These are phyloP conservation scores for Phytophthora ramorum DNA, from an alignment of 352 stramenopile genomes.

Conservation along the genomic window DNA sequence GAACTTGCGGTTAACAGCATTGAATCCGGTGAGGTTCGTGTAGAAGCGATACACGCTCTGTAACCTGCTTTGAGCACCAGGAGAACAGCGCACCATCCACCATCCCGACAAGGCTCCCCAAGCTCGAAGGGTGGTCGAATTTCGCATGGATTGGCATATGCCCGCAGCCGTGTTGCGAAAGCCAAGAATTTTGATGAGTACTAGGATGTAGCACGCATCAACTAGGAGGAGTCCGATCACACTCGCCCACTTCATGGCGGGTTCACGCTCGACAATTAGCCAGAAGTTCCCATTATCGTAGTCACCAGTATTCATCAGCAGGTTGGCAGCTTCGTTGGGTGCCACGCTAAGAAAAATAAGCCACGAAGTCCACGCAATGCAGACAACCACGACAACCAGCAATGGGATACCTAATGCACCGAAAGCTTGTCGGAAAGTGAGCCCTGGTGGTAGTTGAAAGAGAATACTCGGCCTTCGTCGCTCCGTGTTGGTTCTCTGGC, in stretches of 20 bases:
- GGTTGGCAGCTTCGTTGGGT: slow-evolving; percentile 41
- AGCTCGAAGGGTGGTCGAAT: not conserved
- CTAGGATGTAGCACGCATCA: slow-evolving; percentile 7
- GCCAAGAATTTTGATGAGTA: slow-evolving; percentile 12
- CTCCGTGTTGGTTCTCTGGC: not conserved
- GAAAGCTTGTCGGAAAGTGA: slow-evolving; percentile 33
- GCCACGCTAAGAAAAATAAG: slow-evolving; percentile 35
- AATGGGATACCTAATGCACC: slow-evolving; percentile 25
- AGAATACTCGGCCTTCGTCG: not conserved
- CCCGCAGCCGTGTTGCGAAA: slow-evolving; percentile 6
- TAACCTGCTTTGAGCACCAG: not conserved
- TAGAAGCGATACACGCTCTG: slow-evolving; percentile 8
- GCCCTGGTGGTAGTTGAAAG: not conserved
- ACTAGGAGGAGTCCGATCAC: slow-evolving; percentile 19
- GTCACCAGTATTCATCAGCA: slow-evolving; percentile 43
- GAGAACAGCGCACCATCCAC: slow-evolving; percentile 3
- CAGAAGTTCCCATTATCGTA: slow-evolving; percentile 50
- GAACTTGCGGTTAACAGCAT: slow-evolving; percentile 29
- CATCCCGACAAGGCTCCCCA: slow-evolving; percentile 2
- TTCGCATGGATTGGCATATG: slow-evolving; percentile 1
- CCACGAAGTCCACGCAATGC: slow-evolving; percentile 37
- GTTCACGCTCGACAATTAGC: slow-evolving; percentile 29
- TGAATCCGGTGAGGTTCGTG: slow-evolving; percentile 27
- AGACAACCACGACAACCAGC: slow-evolving; percentile 19
- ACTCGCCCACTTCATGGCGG: slow-evolving; percentile 14